Conservation (phyloP, 2,329 filamentous ascomycete species). For the Xylariaceae sp. region DNA sequence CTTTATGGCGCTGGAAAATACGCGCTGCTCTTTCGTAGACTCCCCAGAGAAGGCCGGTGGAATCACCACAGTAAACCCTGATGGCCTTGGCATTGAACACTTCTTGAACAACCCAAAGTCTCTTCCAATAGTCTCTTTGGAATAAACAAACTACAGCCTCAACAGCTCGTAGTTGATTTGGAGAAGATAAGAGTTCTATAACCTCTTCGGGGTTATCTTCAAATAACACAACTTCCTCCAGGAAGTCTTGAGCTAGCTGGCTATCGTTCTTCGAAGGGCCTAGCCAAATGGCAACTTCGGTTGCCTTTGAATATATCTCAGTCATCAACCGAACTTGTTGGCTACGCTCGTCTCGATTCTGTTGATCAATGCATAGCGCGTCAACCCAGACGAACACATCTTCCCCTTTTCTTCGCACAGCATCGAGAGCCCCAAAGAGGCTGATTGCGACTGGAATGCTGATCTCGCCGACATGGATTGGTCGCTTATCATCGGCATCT, state of each 20-base stretch:
- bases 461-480: not conserved
- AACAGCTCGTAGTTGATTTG: slow-evolving; percentile 8
- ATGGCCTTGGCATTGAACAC: slow-evolving; percentile 34
- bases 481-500: slow-evolving; percentile 13
- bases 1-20: slow-evolving; percentile 26
- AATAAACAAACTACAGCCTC: slow-evolving; percentile 42
- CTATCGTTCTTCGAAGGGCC: slow-evolving; percentile 29
- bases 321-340: slow-evolving; percentile 28
- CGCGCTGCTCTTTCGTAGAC: slow-evolving; percentile 29
- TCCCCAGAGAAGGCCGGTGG: slow-evolving; percentile 27
- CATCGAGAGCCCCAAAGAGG: slow-evolving; percentile 31
- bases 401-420: slow-evolving; percentile 19
- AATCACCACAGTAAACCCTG: slow-evolving; percentile 37
- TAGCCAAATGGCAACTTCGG: slow-evolving; percentile 32
- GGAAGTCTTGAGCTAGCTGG: slow-evolving; percentile 21
- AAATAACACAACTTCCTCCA: slow-evolving; percentile 10
- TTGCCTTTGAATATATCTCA: slow-evolving; percentile 31
- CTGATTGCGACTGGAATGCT: slow-evolving; percentile 27
- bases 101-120: slow-evolving; percentile 45
- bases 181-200: slow-evolving; percentile 24
- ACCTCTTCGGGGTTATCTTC: slow-evolving; percentile 8
- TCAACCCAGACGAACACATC: slow-evolving; percentile 37
- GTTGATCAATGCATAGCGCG: slow-evolving; percentile 40
- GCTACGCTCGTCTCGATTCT: slow-evolving; percentile 23
- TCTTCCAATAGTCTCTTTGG: slow-evolving; percentile 45